Evolutionary conservation across 441 rosid species (phyloP), one percentile per base, ranked within the genome.

Genomic region (Populus tomentosa): DNA sequence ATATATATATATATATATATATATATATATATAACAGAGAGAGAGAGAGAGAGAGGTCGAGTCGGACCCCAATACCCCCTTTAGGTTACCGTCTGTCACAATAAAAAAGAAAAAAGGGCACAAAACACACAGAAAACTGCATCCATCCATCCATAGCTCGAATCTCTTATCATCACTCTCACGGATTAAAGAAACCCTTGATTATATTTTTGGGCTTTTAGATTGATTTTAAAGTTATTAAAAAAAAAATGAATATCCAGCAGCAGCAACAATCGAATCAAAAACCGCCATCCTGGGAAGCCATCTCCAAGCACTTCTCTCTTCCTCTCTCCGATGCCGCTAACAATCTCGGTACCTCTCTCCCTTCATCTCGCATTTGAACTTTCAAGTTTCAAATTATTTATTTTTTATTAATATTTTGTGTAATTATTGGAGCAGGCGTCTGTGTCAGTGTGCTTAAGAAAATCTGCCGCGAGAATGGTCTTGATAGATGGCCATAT

Each of bases 401-500:
- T n/a, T 16, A 3, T 24, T 24, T 30, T 53, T 14, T 28, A 63
- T 46, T 64, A 69, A 40, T 16, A 32, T 72, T 71, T 11, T 42
- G 7, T 5, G 35, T n/a, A 63, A 1, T 36, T 14, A n/a, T 23
- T 62, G 1, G 26, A 64, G 74, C 80, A 84, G 88, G 88, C 80
- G 89, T 86, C 10, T 78, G 87, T 42, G 75, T 74, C 4, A 84
- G 82, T 67, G 83, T 73, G 77, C 83, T 85, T 42, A 83, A 83
- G 83, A 83, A 78, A 84, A 80, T 83, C 69, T 83, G 84, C 83
- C 82, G 87, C 16, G 85, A 80, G 40, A 82, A 82, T 72, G 87
- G 88, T 32, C 88, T 87, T 36, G 84, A 87, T 36, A 64, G 88
- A n/a, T 82, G 88, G 87, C 89, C 85, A 3, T 79, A 87, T 62